Evolutionary conservation across 1,139 yeast genomes (phyloP), one percentile per base, ranked within the genome.

Genomic region (Pichia sp.): DNA sequence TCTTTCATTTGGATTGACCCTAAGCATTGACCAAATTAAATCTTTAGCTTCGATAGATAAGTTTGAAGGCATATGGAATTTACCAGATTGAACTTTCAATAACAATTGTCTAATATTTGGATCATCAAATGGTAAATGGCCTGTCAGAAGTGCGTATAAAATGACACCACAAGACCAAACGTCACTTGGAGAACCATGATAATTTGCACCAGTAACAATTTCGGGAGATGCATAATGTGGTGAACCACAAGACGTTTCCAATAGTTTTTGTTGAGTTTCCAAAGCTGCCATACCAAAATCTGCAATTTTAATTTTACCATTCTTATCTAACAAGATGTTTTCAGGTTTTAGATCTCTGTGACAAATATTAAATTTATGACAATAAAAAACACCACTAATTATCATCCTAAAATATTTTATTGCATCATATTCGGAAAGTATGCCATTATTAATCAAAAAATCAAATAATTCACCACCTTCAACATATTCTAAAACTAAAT

Each of bases 181-280:
- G 68, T 86, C 95, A 54, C 89, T 82, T 48, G 90, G 90, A 45
- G 87, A 84, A 34, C 95, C 95, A 66, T 85, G 89, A 65, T 86
- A 86, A 56, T 80, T 81, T 61, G 80, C 77, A 16, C 95, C 93
- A 62, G 84, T 77, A 34, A 86, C 91, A 58, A 86, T 86, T 70
- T 86, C 95, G 1, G 95, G 95, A 9, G 95, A 88, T 16, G 95
- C 95, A 67, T 86, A 86, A 69, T 86, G 95, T 25, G 95, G 95
- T 42, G 90, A 83, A 3, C 95, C 95, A 72, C 95, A 86, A 16
- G 87, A 80, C 11, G 95, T 86, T 66, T 84, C 90, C 51, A 86
- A 71, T 53, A 86, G 70, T 66, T 80, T 82, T 45, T 84, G 87
- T 53, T 83, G 82, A 56, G 84, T 77, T 67, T 86, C 91, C 58